Evolutionary conservation across 257 asterid species (phyloP), one percentile per base, ranked within the genome.

Genomic region (Ajuga chamaepitys): DNA sequence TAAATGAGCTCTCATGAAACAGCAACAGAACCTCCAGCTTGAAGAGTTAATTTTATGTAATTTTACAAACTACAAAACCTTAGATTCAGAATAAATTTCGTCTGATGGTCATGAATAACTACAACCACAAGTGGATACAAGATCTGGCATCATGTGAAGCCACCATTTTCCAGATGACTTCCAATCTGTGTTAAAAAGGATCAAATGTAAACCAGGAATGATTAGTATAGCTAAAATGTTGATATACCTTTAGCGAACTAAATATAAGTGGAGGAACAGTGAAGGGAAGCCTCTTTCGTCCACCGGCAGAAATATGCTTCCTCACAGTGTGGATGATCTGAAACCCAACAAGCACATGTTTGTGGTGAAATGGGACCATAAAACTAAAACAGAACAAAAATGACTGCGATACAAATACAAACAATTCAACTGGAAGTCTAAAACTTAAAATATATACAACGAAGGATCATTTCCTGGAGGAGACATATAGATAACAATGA

Each of bases 201-300:
- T 34, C 74, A 51, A 37, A 25, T 53, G 53, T 62, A 71, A 18
- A 68, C 7, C 18, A 35, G n/a, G 35, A 70, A 65, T 25, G 37
- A 55, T 41, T 64, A 51, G 32, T 38, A 45, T 62, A 54, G 57
- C 66, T 60, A 67, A 72, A 70, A 71, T 16, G 50, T n/a, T 40
- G 35, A 57, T 40, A 59, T 79, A 94, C 99, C 99, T 88, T 81
- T 26, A 94, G 83, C 46, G 96, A 79, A 74, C 79, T 85, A 68
- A 94, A 90, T 74, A 91, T 81, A 73, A 94, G 91, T 41, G 98
- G 89, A 74, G 99, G 99, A 64, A 88, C 85, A 0, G 96, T 94
- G 68, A 76, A 82, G 4, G 89, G 93, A 74, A 94, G 97, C 82
- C 96, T 87, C 89, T 83, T 90, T 18, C 82, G 80, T 72, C 98